Evolutionary conservation across 768 basidiomycete species (phyloP), one percentile per base, ranked within the genome.

Genomic region (Cyclocybe cylindracea): DNA sequence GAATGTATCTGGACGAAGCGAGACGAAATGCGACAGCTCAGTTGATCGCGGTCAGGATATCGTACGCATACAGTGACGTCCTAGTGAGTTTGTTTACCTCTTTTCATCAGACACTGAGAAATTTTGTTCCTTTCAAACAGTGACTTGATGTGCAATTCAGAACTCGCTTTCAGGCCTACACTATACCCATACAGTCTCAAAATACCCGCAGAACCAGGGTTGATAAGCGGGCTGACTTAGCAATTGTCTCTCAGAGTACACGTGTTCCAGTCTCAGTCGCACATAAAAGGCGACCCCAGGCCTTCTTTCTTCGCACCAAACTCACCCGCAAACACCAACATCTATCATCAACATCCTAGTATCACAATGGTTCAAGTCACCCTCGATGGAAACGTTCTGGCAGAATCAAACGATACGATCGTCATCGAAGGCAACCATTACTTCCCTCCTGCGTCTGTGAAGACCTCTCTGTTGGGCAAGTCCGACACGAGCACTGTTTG

Each of bases 401-500:
- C 89, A 1, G 78, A 87, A 48, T 80, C 78, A 6, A 66, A 73
- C 55, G 66, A 72, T 0, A 84, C 87, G 0, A 67, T 81, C 34
- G 64, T 79, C 5, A 76, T 91, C 41, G 86, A 89, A 58, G 78
- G 78, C 10, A 89, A 87, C 56, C 81, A 87, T 55, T 90, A 90
- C 69, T 91, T 91, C 63, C 87, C 89, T 4, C 82, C 83, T 0
- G 64, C 71, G 1, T 68, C 78, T 1, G 69, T 91, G 19, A 70
- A 77, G 37, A 71, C 66, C 38, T 65, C 71, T 4, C 55, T 74
- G 10, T 74, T 90, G 55, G 71, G 52, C 11, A 62, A 70, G 14
- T 90, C 89, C 1, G 56, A 69, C 34, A 87, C 84, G 0, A 71
- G 67, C 71, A 66, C 51, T 37, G 57, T 51, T 11, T 91, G 89